These are phyloP conservation scores for Leccinellum luteum DNA, from an alignment of 768 basidiomycete genomes.

Conservation along the genomic window DNA sequence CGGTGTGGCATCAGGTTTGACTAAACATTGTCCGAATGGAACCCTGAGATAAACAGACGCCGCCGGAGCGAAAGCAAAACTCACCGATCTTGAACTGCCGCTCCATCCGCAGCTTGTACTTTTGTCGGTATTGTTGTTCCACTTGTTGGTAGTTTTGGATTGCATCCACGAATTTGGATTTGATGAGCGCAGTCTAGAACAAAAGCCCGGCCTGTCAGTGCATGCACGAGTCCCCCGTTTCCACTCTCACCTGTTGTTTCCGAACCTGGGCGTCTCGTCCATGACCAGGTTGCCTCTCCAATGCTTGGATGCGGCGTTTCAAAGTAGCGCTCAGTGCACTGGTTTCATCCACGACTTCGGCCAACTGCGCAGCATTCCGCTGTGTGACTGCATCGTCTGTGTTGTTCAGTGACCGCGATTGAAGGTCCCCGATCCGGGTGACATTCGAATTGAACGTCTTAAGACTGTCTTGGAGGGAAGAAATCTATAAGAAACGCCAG, in stretches of 20 bases:
- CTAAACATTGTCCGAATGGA: slow-evolving; percentile 35
- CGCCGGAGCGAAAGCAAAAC: slow-evolving; percentile 11
- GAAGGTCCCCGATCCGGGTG: slow-evolving; percentile 63
- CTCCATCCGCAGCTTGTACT: slow-evolving; percentile 79
- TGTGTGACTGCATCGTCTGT: slow-evolving; percentile 67
- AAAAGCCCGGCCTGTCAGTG: slow-evolving; percentile 13
- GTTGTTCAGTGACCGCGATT: slow-evolving; percentile 72
- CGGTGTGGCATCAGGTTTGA: slow-evolving; percentile 89
- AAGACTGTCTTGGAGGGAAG: slow-evolving; percentile 69
- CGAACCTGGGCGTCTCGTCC: slow-evolving; percentile 68
- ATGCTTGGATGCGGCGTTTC: slow-evolving; percentile 68
- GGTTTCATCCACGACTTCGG: slow-evolving; percentile 69
- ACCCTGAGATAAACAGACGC: background rate
- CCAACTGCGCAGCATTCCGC: slow-evolving; percentile 59
- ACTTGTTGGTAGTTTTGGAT: slow-evolving; percentile 83
- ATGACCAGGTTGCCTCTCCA: slow-evolving; percentile 66
- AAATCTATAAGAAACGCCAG: slow-evolving; percentile 48
- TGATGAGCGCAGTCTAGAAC: slow-evolving; percentile 56
- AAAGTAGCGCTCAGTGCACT: slow-evolving; percentile 65
- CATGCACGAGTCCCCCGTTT: slow-evolving; percentile 4
- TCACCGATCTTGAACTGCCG: slow-evolving; percentile 84
- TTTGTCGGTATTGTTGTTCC: slow-evolving; percentile 74
- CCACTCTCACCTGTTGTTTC: slow-evolving; percentile 62
- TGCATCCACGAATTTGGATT: slow-evolving; percentile 79
- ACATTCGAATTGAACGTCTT: slow-evolving; percentile 69